phyloP scores from a whole-genome alignment of 106 monocot genomes.

The Phalaenopsis aphrodite region DNA sequence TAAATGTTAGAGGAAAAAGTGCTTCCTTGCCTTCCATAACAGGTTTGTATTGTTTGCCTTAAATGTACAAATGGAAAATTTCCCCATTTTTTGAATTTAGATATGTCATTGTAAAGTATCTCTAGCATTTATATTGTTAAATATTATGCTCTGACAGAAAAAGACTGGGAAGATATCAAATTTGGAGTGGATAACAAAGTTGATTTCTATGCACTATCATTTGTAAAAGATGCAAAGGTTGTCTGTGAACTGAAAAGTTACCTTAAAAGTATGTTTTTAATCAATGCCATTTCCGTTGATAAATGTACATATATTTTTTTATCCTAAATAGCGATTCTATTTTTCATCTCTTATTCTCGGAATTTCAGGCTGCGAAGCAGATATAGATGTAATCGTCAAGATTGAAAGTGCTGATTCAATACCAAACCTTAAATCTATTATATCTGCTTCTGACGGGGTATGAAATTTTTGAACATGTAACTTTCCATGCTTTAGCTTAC shows the following conservation, averaged over 20 bases:
- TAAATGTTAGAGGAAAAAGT: conserved; percentile 99
- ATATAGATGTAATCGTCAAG: conserved; percentile 85
- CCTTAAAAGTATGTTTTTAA: conserved; percentile 54
- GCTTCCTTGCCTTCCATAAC: conserved; percentile 95
- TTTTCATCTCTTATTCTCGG: conserved; percentile 14
- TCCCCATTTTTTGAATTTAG: not conserved
- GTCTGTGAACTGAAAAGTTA: conserved; percentile 83
- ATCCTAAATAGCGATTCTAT: not conserved
- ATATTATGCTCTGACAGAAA: conserved; percentile 40
- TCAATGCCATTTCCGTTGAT: not conserved
- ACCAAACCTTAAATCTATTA: conserved; percentile 86
- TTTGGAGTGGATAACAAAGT: conserved; percentile 96
- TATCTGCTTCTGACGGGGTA: conserved; percentile 99
- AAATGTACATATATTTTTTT: conserved; percentile 9
- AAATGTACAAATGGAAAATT: not conserved
- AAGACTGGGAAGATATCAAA: conserved; percentile 99
- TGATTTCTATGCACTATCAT: conserved; percentile 97
- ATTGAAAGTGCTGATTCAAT: conserved; percentile 99
- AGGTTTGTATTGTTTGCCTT: conserved; percentile 27
- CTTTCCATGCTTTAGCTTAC: not conserved
- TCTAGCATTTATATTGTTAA: not conserved
- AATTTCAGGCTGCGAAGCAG: conserved; percentile 65
- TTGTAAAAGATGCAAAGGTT: conserved; percentile 96
- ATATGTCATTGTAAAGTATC: not conserved
- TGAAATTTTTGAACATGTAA: conserved; percentile 2